Percentiles rank a stretch among this genome's conserved stretches.
Conservation (phyloP, 2,329 filamentous ascomycete species). For the Cladobotryum mycophilum region DNA sequence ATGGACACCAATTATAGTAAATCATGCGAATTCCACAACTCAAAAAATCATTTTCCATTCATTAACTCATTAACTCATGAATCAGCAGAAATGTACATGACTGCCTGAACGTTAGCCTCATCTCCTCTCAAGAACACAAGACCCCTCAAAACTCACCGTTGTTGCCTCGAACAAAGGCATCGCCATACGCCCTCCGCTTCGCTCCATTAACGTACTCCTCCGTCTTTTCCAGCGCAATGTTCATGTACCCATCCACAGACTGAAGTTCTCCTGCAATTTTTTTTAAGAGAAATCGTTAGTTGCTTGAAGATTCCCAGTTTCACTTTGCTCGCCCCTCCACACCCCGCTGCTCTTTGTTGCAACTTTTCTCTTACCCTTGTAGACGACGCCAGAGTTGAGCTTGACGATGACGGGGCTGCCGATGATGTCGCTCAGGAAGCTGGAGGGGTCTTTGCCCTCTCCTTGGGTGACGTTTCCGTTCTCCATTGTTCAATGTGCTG, state of each 20-base stretch:
- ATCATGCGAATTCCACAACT: too few relatives aligned
- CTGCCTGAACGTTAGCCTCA: constrained; percentile 29
- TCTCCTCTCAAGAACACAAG: background rate
- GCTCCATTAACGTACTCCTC: constrained; percentile 84
- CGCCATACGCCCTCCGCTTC: constrained; percentile 77
- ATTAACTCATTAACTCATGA: constrained; percentile 27
- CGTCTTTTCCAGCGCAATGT: constrained; percentile 95
- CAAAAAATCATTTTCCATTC: too few relatives aligned
- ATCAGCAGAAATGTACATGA: constrained; percentile 67
- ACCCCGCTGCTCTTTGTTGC: too few relatives aligned
- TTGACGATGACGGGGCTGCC: constrained; percentile 92
- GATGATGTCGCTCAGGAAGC: constrained; percentile 91
- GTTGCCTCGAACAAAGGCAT: constrained; percentile 93
- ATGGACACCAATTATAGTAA: too few relatives aligned
- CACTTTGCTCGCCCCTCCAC: background rate
- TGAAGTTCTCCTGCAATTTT: constrained; percentile 71
- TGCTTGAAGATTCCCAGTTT: background rate
- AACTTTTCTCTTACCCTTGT: constrained; percentile 66
- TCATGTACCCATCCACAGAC: constrained; percentile 99
- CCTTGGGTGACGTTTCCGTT: constrained; percentile 57
- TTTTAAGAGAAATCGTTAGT: too few relatives aligned
- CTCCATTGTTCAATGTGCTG: constrained; percentile 53
- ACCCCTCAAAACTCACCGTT: constrained; percentile 58
- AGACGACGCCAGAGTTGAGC: constrained; percentile 96
- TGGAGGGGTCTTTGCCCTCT: constrained; percentile 86